phyloP scores from a whole-genome alignment of 352 stramenopile species.

The Phytophthora melonis region DNA sequence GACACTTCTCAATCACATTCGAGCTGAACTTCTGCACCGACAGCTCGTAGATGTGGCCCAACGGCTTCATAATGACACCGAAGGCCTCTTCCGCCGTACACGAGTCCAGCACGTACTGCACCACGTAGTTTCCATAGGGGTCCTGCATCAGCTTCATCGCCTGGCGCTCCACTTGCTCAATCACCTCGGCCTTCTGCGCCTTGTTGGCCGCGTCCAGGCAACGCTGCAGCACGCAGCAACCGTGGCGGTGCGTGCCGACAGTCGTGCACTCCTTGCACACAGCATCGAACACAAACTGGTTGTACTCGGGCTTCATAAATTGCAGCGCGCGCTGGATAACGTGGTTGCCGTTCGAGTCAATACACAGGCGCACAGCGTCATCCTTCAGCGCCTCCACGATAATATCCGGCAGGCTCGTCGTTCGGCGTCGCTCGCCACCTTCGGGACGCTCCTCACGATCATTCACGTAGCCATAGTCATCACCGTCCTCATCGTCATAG shows the following conservation, averaged over 20 bases:
- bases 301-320: slow-evolving; percentile 94
- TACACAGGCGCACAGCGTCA: slow-evolving; percentile 95
- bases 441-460: slow-evolving; percentile 27
- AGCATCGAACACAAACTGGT: slow-evolving; percentile 98
- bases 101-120: slow-evolving; percentile 93
- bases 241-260: slow-evolving; percentile 97
- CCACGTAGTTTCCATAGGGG: slow-evolving; percentile 93
- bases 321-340: slow-evolving; percentile 98
- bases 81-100: slow-evolving; percentile 86
- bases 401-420: slow-evolving; percentile 82
- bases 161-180: slow-evolving; percentile 95
- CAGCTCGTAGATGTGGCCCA: slow-evolving; percentile 95
- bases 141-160: slow-evolving; percentile 97
- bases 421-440: slow-evolving; percentile 29
- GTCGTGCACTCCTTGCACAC: slow-evolving; percentile 95
- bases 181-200: slow-evolving; percentile 89
- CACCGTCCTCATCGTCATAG: slow-evolving; percentile 49
- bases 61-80: slow-evolving; percentile 82
- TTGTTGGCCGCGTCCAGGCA: slow-evolving; percentile 95
- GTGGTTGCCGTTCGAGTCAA: slow-evolving; percentile 98
- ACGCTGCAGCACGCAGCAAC: slow-evolving; percentile 97
- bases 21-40: slow-evolving; percentile 99
- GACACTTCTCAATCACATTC: slow-evolving; percentile 99
- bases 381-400: slow-evolving; percentile 95
- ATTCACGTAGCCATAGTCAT: slow-evolving; percentile 41